Evolutionary conservation across 495 filamentous ascomycete species (phyloP), one percentile per base, ranked within the genome.

Genomic region (Aspergillus sclerotioniger): DNA sequence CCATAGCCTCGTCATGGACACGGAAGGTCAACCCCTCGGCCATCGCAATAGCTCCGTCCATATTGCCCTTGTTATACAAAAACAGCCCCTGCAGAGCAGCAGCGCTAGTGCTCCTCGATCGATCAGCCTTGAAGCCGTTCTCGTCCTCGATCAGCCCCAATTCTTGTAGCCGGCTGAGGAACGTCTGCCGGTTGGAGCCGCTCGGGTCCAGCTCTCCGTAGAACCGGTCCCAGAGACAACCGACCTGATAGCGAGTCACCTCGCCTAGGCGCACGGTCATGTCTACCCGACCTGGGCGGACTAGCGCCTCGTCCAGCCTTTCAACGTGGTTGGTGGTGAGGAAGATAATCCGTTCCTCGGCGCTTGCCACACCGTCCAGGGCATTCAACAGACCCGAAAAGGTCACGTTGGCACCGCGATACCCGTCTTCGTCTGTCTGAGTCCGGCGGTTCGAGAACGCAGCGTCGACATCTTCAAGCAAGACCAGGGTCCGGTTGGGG

Each of bases 271-370:
- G 84, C 3, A 96, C 86, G 44, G 88, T 93, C 86, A 98, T 90
- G 71, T 98, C 94, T 1, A 98, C 91, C 52, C 94, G 81, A 6
- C 94, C 94, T 3, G 94, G 94, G 28, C 94, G 82, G 28, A 98
- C 88, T 41, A 98, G 76, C 20, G 94, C 94, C 60, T 86, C 84
- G 64, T 98, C 94, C 2, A 98, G 82, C 16, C 90, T 82, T 54
- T 96, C 90, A 29, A 95, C 84, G 59, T 97, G 90, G 62, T 98
- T 98, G 19, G 94, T 98, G 6, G 94, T 98, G 51, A 98, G 81
- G 69, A 98, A 94, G 15, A 95, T 83, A 53, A 98, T 87, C 15
- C 94, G 82, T 71, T 98, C 91, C 64, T 98, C 94, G 3, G 91
- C 90, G 57, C 92, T 95, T n/a, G 92, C 92, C 8, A 97, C 87